phyloP scores from a whole-genome alignment of 2,329 filamentous ascomycete species.

The Arthrinium puccinioides region DNA sequence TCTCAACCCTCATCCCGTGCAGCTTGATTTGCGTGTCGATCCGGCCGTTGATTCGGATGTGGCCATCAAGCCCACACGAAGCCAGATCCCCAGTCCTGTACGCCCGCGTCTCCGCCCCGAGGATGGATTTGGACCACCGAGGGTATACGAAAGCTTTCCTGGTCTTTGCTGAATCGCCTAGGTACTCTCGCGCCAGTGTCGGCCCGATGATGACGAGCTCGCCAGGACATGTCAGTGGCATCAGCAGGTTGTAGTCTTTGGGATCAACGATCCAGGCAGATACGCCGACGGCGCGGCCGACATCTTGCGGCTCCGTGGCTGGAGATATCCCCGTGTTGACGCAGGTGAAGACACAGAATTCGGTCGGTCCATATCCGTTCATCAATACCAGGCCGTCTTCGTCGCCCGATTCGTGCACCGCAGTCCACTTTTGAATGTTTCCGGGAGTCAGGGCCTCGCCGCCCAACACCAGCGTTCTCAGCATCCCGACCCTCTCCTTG shows the following conservation, averaged over 20 bases:
- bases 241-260: constrained; percentile 5
- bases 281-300: constrained; percentile 1
- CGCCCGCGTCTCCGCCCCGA: constrained; percentile 12
- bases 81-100: constrained; percentile 6
- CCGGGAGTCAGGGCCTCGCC: background rate
- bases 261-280: constrained; percentile 7
- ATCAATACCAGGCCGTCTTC: background rate
- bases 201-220: constrained; percentile 10
- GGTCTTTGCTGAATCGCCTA: constrained; percentile 15
- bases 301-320: background rate
- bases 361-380: constrained; percentile 1
- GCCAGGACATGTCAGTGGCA: constrained; percentile 9
- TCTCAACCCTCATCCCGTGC: constrained; percentile 32
- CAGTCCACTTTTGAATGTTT: constrained; percentile 1
- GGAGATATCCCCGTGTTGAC: background rate
- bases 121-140: background rate
- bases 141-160: constrained; percentile 15
- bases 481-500: background rate
- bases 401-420: no score
- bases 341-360: background rate
- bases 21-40: constrained; percentile 34
- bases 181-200: constrained; percentile 20
- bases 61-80: constrained; percentile 24
- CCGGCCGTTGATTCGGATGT: constrained; percentile 24
- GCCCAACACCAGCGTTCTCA: background rate